Base-by-base conservation (phyloP, 306 rosid genomes). In the Echinosophora koreensis region DNA sequence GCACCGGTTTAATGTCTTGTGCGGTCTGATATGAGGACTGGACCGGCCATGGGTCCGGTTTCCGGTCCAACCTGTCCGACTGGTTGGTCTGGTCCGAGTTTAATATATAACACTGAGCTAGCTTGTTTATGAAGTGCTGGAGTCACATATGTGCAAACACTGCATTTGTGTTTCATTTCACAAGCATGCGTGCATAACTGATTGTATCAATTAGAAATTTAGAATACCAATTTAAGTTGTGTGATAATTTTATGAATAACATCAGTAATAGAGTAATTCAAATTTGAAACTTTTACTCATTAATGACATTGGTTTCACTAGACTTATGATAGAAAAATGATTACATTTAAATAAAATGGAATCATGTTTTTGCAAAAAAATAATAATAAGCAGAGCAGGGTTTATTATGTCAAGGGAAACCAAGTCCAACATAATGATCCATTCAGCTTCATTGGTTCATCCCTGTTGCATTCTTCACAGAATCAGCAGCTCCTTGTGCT, bases 391-490 rank as follows among this genome's bases (percentile, higher is more conserved):
- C 16, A 56, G 49, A 73, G 38, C 63, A 73, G 0, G 34, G 52
- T 59, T 66, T 80, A 80, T 74, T 74, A 39, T 6, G 11, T 60
- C 54, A 74, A 32, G 18, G 46, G 50, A 68, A 74, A 44, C 70
- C 13, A 65, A 37, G 13, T 42, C 0, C 32, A 66, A 9, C 57
- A 58, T 34, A 7, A 7, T 55, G 34, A 52, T 52, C 39, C 22
- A 39, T 12, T 42, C 1, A 68, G 11, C 47, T 70, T 82, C 80
- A 74, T 55, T 88, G 77, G 64, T 80, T 83, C 66, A 81, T 68
- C 42, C 88, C 88, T 14, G 83, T 80, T 5, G 92, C 84, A 77
- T 88, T 47, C 82, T 88, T 88, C 18, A 77, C 76, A n/a, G 82
- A 73, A 3, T 86, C 88, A 9, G 38, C 74, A 11, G 88, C 88